Percentiles rank a stretch among this genome's conserved stretches.
Evolutionary conservation across 2,329 filamentous ascomycete species (phyloP).

Genomic region (Chlorencoelia australis): DNA sequence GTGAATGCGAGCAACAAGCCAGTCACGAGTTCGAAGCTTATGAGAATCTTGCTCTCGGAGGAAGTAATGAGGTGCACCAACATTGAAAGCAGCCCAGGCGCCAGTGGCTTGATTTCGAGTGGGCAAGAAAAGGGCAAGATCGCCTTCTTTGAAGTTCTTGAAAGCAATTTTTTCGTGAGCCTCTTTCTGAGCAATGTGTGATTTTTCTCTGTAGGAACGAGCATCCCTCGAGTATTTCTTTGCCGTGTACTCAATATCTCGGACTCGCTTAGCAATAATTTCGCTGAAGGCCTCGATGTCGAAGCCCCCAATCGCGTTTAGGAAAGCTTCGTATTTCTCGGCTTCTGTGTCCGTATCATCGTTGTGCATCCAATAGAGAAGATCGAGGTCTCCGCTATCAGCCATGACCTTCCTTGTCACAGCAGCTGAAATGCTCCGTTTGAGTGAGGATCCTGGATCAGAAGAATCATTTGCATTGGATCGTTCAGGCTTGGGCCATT

Average conservation of each 20-base stretch:
- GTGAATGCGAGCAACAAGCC: constrained; percentile 90
- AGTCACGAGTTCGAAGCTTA: constrained; percentile 74
- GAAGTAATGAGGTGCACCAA: constrained; percentile 95
- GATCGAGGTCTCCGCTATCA: constrained; percentile 57
- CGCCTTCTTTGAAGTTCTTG: constrained; percentile 90
- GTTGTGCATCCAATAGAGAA: constrained; percentile 75
- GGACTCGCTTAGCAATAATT: constrained; percentile 76
- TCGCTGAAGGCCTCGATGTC: constrained; percentile 79
- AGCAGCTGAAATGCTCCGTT: constrained; percentile 40
- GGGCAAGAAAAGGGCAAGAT: constrained; percentile 86
- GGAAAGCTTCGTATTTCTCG: constrained; percentile 63
- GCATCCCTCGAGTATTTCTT: constrained; percentile 90
- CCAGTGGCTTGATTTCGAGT: constrained; percentile 90
- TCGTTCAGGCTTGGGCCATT: constrained; percentile 52
- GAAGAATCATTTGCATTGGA: constrained; percentile 50
- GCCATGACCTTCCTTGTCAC: constrained; percentile 43
- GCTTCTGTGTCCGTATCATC: constrained; percentile 56
- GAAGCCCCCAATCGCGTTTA: constrained; percentile 65
- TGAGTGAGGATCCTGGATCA: constrained; percentile 43
- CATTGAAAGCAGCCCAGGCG: constrained; percentile 97
- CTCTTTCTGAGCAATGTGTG: constrained; percentile 70
- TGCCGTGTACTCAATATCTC: constrained; percentile 86
- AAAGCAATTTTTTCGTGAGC: constrained; percentile 95
- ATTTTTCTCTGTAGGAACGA: constrained; percentile 77
- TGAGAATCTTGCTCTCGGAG: constrained; percentile 86